Conservation (phyloP, 768 basidiomycete genomes). For the Fistulinella prunicolor region DNA sequence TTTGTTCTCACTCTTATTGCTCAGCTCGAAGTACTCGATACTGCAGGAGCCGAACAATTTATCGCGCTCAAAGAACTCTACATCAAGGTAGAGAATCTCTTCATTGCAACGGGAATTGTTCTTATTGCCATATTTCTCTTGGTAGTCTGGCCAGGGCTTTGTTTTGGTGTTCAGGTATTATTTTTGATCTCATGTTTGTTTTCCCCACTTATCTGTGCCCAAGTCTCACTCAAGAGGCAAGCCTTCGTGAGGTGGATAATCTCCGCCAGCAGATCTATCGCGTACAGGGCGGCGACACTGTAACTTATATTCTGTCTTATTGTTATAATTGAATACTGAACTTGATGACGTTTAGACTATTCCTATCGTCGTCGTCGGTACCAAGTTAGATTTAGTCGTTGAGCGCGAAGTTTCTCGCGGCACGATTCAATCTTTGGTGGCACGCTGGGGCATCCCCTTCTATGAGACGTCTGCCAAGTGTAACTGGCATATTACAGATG, state of each 20-base stretch:
- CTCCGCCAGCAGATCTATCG: constrained; percentile 80
- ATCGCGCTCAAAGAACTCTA: constrained; percentile 77
- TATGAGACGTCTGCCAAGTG: constrained; percentile 88
- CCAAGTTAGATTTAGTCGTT: constrained; percentile 75
- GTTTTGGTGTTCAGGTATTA: constrained; percentile 78
- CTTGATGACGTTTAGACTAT: constrained; percentile 40
- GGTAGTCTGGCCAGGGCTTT: constrained; percentile 69
- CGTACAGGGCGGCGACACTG: constrained; percentile 68
- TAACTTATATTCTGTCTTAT: constrained; percentile 29
- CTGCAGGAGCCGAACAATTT: constrained; percentile 86
- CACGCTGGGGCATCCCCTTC: constrained; percentile 68
- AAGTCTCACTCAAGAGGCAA: constrained; percentile 80
- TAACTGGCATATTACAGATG: constrained; percentile 76
- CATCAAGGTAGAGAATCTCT: constrained; percentile 54
- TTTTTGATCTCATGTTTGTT: neutral
- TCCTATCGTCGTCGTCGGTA: constrained; percentile 85
- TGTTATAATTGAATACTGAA: constrained; percentile 3
- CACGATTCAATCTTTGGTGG: constrained; percentile 62
- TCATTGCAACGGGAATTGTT: neutral
- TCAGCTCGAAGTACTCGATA: constrained; percentile 79
- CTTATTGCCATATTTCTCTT: neutral
- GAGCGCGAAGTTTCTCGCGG: constrained; percentile 74
- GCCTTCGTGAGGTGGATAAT: constrained; percentile 74
- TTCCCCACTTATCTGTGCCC: neutral
- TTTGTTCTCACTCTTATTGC: constrained; percentile 10